phyloP scores from a whole-genome alignment of 805 yeast genomes.

The Dipodascopsis uninucleata region DNA sequence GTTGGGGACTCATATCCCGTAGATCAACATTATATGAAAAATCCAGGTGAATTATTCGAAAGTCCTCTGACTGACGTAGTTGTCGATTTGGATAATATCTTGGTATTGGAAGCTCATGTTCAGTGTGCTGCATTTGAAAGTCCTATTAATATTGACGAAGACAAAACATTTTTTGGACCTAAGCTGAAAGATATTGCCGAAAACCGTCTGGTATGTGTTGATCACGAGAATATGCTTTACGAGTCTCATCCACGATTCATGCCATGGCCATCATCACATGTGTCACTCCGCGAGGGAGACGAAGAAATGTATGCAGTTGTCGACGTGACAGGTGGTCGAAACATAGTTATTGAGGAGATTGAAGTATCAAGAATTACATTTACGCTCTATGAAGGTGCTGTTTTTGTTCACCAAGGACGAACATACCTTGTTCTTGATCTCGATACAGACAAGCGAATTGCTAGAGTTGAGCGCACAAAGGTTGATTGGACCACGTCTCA shows the following conservation, averaged over 20 bases:
- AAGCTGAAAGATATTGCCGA: slow-evolving; percentile 38
- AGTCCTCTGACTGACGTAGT: slow-evolving; percentile 55
- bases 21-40: slow-evolving; percentile 75
- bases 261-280: slow-evolving; percentile 78
- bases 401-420: slow-evolving; percentile 88
- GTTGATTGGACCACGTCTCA: slow-evolving; percentile 94
- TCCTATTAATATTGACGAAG: slow-evolving; percentile 57
- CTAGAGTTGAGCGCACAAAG: slow-evolving; percentile 80
- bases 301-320: slow-evolving; percentile 83
- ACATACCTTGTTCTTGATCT: slow-evolving; percentile 85
- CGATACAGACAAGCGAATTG: slow-evolving; percentile 71
- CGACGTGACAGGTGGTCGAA: slow-evolving; percentile 74
- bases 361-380: slow-evolving; percentile 87
- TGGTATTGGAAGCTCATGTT: slow-evolving; percentile 74
- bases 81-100: slow-evolving; percentile 55
- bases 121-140: slow-evolving; percentile 93
- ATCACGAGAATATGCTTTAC: slow-evolving; percentile 40
- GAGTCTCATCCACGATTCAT: slow-evolving; percentile 57
- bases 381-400: slow-evolving; percentile 82
- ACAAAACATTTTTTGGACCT: slow-evolving; percentile 54
- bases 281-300: slow-evolving; percentile 78
- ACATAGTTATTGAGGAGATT: slow-evolving; percentile 78
- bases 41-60: slow-evolving; percentile 57
- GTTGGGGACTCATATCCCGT: slow-evolving; percentile 81
- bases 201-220: slow-evolving; percentile 31